Evolutionary conservation across 192 early-diverging fungal genomes (phyloP), one percentile per base, ranked within the genome.

Genomic region (Coemansia brasiliensis): DNA sequence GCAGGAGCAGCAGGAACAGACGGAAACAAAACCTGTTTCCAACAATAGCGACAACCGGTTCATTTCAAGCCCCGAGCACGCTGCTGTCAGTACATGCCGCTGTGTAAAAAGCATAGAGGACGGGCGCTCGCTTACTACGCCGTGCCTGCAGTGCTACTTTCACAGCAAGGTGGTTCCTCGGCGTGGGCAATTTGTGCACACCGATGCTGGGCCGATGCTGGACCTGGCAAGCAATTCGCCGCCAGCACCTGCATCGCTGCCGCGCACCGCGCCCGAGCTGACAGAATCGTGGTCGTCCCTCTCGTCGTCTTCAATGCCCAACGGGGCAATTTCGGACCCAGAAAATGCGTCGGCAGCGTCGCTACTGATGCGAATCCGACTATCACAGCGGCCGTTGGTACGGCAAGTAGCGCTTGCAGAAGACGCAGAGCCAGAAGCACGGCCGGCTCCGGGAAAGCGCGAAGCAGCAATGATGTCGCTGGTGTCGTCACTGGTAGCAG

Each of bases 131-230:
- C 39, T 16, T 5, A 55, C 35, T 1, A 39, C 52, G 44, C 52
- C 64, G 1, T 66, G 64, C 13, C n/a, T 57, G 41, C 64, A 66
- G 56, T 66, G 64, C 35, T 59, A 59, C 24, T 59, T 59, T 17
- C 58, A 26, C 15, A 32, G 46, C 25, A 59, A 25, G n/a, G 63
- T 57, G 1, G 44, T 58, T 15, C 56, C 57, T 7, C 55, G 64
- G 20, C 64, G 57, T 20, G 64, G 63, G 10, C 63, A 70, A 22
- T 77, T 70, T 63, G 74, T 77, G 51, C 74, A 77, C 32, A 77
- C 74, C 10, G 50, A 62, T 16, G 67, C 67, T 1, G 74, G 74
- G 9, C 74, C 74, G 4, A 52, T 69, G 55, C 49, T 77, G 39
- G 74, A 70, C 20, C 41, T 65, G 22, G 61, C 55, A 15, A 50